A percentile compares a stretch with the other conserved stretches of the same genome.
phyloP scores from a whole-genome alignment of 1,139 yeast species.

The Scheffersomyces insectosa region DNA sequence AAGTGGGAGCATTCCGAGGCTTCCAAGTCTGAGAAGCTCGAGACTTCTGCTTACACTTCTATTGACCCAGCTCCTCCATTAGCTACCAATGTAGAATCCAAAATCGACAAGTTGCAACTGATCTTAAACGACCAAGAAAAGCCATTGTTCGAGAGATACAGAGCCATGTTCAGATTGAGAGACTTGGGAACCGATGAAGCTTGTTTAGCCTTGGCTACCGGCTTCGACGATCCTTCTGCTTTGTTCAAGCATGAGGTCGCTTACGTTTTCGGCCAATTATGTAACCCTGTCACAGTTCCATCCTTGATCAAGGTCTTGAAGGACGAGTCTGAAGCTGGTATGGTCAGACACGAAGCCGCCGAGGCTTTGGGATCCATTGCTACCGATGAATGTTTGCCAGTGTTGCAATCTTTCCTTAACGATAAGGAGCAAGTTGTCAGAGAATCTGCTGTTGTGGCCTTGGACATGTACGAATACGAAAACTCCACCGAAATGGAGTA shows the following conservation, averaged over 20 bases:
- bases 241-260: constrained; percentile 97
- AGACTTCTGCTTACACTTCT: constrained; percentile 75
- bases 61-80: constrained; percentile 99
- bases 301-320: constrained; percentile 78
- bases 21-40: constrained; percentile 65
- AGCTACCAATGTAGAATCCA: constrained; percentile 57
- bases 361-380: constrained; percentile 98
- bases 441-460: constrained; percentile 94
- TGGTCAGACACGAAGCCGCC: constrained; percentile 99
- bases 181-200: constrained; percentile 95
- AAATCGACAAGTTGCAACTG: constrained; percentile 62
- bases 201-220: constrained; percentile 85
- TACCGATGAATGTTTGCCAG: constrained; percentile 92
- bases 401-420: constrained; percentile 71
- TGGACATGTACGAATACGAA: constrained; percentile 97
- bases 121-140: constrained; percentile 74
- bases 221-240: constrained; percentile 88
- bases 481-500: constrained; percentile 83
- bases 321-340: constrained; percentile 81
- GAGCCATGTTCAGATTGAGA: constrained; percentile 97
- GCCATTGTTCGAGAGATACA: constrained; percentile 89
- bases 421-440: constrained; percentile 90
- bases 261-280: constrained; percentile 95
- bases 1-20: constrained; percentile 82
- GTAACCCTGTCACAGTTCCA: constrained; percentile 92